Evolutionary conservation across 805 yeast genomes (phyloP).

Genomic region (Naumovozyma dairenensis): DNA sequence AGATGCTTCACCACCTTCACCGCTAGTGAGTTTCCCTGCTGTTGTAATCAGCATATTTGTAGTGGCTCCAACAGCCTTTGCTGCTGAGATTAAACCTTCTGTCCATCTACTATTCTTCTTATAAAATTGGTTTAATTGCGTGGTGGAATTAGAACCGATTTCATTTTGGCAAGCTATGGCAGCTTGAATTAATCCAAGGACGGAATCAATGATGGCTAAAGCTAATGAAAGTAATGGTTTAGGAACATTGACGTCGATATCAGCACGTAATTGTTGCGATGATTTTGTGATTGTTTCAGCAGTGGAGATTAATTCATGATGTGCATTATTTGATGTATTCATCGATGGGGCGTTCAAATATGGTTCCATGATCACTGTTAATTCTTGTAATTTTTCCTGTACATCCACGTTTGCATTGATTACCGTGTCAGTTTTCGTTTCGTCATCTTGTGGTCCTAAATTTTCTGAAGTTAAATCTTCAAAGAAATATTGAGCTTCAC

Average conservation of each 20-base stretch:
- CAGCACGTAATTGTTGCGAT: constrained; percentile 50
- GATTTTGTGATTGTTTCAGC: constrained; percentile 63
- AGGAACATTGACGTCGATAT: constrained; percentile 38
- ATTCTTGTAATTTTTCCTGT: constrained; percentile 57
- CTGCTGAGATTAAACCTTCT: constrained; percentile 84
- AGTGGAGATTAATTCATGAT: constrained; percentile 61
- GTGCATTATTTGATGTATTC: constrained; percentile 50
- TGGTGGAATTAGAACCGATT: constrained; percentile 48
- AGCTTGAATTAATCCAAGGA: constrained; percentile 58
- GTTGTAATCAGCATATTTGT: constrained; percentile 73
- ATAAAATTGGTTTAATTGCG: constrained; percentile 44
- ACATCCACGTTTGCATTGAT: constrained; percentile 66
- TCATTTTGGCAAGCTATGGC: constrained; percentile 77
- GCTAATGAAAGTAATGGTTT: constrained; percentile 73
- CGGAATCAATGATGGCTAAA: constrained; percentile 68
- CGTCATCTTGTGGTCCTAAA: constrained; percentile 50
- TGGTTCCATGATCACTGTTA: constrained; percentile 48
- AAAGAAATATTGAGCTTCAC: constrained; percentile 52
- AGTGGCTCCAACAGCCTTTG: constrained; percentile 75
- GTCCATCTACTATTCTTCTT: constrained; percentile 88
- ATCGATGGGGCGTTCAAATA: constrained; percentile 21
- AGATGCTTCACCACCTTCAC: constrained; percentile 32
- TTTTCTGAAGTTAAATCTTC: constrained; percentile 45
- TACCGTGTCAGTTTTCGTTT: constrained; percentile 57
- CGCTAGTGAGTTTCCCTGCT: constrained; percentile 73